These are phyloP conservation scores for Pezicula radicicola DNA, from an alignment of 2,329 filamentous ascomycete species.

Conservation along the genomic window DNA sequence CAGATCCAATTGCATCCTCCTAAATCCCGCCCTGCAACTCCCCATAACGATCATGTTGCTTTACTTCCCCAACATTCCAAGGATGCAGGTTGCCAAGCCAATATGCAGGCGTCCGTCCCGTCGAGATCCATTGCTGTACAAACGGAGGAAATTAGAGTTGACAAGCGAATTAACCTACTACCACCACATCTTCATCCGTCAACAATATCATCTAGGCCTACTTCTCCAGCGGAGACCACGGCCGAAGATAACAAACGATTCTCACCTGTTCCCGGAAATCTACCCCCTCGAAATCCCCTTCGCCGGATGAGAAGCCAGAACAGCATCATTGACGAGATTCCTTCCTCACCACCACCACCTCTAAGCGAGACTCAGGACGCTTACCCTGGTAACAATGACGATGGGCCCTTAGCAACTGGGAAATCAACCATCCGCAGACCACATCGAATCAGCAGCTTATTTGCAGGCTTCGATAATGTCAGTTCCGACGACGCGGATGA, in stretches of 20 bases:
- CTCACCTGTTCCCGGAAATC: conserved; percentile 48
- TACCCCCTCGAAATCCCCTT: conserved; percentile 56
- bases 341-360: conserved; percentile 43
- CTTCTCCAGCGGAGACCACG: conserved; percentile 43
- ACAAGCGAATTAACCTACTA: conserved; percentile 71
- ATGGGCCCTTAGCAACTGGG: conserved; percentile 61
- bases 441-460: conserved; percentile 78
- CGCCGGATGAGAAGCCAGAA: conserved; percentile 47
- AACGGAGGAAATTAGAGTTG: conserved; percentile 87
- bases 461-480: conserved; percentile 75
- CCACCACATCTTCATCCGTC: conserved; percentile 79
- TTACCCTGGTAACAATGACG: conserved; percentile 79
- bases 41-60: conserved; percentile 52
- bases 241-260: conserved; percentile 36
- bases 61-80: conserved; percentile 79
- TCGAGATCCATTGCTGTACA: conserved; percentile 56
- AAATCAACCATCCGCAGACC: conserved; percentile 61
- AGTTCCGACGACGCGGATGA: conserved; percentile 67
- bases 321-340: conserved; percentile 42
- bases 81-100: conserved; percentile 79
- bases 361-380: conserved; percentile 52
- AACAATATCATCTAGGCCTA: conserved; percentile 60
- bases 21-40: conserved; percentile 76
- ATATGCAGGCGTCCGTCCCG: conserved; percentile 41
- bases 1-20: conserved; percentile 92